Evolutionary conservation across 1,139 yeast species (phyloP), one percentile per base, ranked within the genome.

Genomic region (Candida pseudocylindracea): DNA sequence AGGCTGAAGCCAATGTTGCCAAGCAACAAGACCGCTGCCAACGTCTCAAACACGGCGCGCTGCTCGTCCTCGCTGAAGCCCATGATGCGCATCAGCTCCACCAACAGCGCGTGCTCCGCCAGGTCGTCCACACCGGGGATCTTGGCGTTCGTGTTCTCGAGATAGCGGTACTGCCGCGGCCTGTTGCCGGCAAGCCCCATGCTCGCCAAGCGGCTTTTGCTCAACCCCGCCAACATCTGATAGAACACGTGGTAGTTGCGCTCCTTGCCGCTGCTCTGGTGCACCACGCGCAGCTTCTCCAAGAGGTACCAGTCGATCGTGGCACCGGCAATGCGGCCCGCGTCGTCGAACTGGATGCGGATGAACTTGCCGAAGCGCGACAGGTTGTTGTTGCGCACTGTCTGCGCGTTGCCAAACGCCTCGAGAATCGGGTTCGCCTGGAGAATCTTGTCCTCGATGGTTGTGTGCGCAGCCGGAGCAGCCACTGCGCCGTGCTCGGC

Each of bases 291-390:
- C 8, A 95, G 80, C 51, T 88, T 91, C 50, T 91, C 99, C 33
- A 91, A 57, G 27, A 91, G 56, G 44, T 91, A 91, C 78, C 93
- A 91, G 45, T 88, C 94, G 35, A 91, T 81, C 39, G 79, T 74
- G 9, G 96, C 96, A 9, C 95, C 95, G 20, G 69, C 61, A 30
- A 91, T 74, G 38, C 65, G 63, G 5, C 81, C 83, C 9, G 62
- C 53, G 2, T 56, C 45, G 34, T 68, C 63, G 44, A 88, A 81
- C 49, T 72, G 83, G 37, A 91, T 79, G 44, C 88, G 75, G 39
- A 91, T 81, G 48, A 88, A 91, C 51, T 91, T 91, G 32, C 99
- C 99, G 49, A 91, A 91, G 46, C 99, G 67, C 9, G 98, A 88
- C 8, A 96, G 83, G 49, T 91, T 91, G 49, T 85, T 75, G 49